Evolutionary conservation across 768 basidiomycete species (phyloP).

Genomic region (Lyophyllum semitale): DNA sequence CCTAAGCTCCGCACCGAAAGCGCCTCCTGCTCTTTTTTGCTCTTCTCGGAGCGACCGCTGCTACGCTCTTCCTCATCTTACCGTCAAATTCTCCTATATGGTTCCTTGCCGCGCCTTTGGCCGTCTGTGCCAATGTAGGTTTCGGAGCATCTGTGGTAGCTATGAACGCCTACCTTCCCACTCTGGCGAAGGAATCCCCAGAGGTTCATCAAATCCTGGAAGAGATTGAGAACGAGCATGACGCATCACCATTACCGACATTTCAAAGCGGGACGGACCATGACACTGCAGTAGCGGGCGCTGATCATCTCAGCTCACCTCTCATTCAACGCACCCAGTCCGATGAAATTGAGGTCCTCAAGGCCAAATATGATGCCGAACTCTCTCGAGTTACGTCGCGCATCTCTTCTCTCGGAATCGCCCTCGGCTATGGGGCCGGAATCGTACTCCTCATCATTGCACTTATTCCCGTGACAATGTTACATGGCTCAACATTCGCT

Average conservation of each 20-base stretch:
- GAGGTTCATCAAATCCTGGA: conserved; percentile 49
- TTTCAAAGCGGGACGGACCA: conserved; percentile 13
- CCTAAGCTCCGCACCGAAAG: conserved; percentile 68
- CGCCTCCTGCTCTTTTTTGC: conserved; percentile 77
- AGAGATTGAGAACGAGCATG: conserved; percentile 29
- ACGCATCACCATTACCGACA: conserved; percentile 12
- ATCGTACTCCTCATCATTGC: conserved; percentile 75
- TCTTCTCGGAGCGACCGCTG: conserved; percentile 64
- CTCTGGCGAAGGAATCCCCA: conserved; percentile 64
- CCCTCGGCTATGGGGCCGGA: conserved; percentile 83
- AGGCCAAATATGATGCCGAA: conserved; percentile 49
- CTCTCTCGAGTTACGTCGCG: conserved; percentile 78
- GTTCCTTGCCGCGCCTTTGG: conserved; percentile 67
- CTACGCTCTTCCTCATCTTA: conserved; percentile 71
- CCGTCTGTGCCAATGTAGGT: conserved; percentile 78
- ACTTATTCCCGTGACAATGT: conserved; percentile 72
- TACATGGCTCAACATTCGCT: conserved; percentile 77
- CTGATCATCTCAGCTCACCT: conserved; percentile 37
- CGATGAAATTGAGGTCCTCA: conserved; percentile 24
- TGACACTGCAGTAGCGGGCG: conserved; percentile 15
- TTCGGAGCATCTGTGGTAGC: conserved; percentile 89
- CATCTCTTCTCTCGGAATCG: conserved; percentile 85
- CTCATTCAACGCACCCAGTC: conserved; percentile 30
- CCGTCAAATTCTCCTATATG: conserved; percentile 73
- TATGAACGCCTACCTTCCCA: conserved; percentile 86